Evolutionary conservation across 192 early-diverging fungal genomes (phyloP).

Genomic region (Backusella mclennaniae): DNA sequence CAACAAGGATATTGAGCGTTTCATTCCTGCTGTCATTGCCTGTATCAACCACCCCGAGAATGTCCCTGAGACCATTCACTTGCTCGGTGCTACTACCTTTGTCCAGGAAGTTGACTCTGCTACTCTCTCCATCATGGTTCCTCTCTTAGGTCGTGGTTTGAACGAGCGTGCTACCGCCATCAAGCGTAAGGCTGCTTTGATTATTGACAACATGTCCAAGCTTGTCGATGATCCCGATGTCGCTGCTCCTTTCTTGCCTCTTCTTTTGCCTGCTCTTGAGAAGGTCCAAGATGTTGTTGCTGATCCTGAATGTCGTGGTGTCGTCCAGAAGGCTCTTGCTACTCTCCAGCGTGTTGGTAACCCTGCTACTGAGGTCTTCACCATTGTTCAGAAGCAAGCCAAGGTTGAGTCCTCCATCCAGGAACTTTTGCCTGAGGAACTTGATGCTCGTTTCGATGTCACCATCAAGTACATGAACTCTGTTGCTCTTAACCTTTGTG

Average conservation of each 20-base stretch:
- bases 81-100: constrained; percentile 78
- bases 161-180: constrained; percentile 69
- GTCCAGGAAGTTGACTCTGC: constrained; percentile 74
- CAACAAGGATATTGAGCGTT: constrained; percentile 79
- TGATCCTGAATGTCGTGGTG: constrained; percentile 75
- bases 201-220: constrained; percentile 93
- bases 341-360: constrained; percentile 68
- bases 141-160: constrained; percentile 69
- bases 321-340: constrained; percentile 65
- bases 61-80: constrained; percentile 74
- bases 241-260: constrained; percentile 77
- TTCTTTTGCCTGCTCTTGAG: constrained; percentile 74
- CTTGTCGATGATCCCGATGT: constrained; percentile 80
- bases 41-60: constrained; percentile 79
- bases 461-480: constrained; percentile 59
- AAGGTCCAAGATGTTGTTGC: constrained; percentile 72
- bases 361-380: constrained; percentile 51
- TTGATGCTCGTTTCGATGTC: constrained; percentile 42
- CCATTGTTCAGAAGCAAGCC: constrained; percentile 47
- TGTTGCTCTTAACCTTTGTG: constrained; percentile 59
- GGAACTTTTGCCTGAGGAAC: constrained; percentile 49
- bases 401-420: constrained; percentile 51
- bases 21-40: constrained; percentile 70
- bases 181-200: constrained; percentile 72
- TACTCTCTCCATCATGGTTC: constrained; percentile 80